Conservation (phyloP, 176 grass and related monocot species). For the Oryza australiensis region DNA sequence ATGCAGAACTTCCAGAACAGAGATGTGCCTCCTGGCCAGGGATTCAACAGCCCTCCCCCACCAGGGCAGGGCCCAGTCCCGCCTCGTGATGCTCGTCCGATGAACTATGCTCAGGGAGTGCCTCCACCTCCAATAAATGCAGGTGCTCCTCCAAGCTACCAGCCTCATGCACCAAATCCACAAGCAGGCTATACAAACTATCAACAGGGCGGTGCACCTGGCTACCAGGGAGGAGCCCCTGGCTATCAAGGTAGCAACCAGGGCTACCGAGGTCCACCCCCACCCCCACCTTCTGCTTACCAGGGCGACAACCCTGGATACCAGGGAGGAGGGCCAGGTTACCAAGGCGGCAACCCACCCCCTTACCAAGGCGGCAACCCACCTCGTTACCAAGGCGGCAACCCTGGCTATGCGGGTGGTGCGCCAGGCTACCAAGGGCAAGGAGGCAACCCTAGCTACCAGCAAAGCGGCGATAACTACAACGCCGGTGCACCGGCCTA, state of each 20-base stretch:
- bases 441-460: slow-evolving; percentile 12
- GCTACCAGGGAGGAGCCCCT: slow-evolving; percentile 43
- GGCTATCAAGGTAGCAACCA: slow-evolving; percentile 41
- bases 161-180: slow-evolving; percentile 37
- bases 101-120: slow-evolving; percentile 36
- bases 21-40: slow-evolving; percentile 44
- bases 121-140: slow-evolving; percentile 28
- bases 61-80: slow-evolving; percentile 33
- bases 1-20: slow-evolving; percentile 80
- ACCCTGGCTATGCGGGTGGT: neutral
- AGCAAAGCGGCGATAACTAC: slow-evolving; percentile 33
- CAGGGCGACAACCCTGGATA: slow-evolving; percentile 54
- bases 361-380: slow-evolving; percentile 38
- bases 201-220: slow-evolving; percentile 58
- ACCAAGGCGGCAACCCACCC: slow-evolving; percentile 37
- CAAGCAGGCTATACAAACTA: slow-evolving; percentile 45
- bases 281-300: slow-evolving; percentile 39
- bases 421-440: slow-evolving; percentile 29
- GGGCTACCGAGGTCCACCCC: slow-evolving; percentile 51
- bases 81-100: slow-evolving; percentile 39
- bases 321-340: slow-evolving; percentile 50
- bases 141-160: slow-evolving; percentile 38
- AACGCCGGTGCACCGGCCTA: slow-evolving; percentile 8
- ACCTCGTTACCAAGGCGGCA: slow-evolving; percentile 34
- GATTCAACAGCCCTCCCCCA: slow-evolving; percentile 43